These are phyloP conservation scores for Petasospora rhodanensis DNA, from an alignment of 1,139 yeast genomes.

Conservation along the genomic window DNA sequence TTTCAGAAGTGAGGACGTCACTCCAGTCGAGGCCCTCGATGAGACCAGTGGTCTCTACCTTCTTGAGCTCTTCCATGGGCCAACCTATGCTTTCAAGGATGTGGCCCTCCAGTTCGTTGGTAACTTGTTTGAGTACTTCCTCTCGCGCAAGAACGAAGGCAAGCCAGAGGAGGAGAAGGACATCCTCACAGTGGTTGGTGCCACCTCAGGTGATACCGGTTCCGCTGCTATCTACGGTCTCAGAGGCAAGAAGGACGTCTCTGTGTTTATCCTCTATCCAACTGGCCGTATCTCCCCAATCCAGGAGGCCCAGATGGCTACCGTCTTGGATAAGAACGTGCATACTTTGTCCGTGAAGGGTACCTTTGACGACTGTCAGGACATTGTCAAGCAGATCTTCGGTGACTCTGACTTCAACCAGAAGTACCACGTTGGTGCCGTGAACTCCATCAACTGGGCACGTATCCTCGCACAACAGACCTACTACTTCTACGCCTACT, in stretches of 20 bases:
- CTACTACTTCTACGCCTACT: constrained; percentile 88
- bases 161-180: constrained; percentile 63
- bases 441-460: constrained; percentile 98
- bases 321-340: constrained; percentile 90
- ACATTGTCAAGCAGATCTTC: constrained; percentile 86
- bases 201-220: constrained; percentile 98
- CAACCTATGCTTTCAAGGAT: constrained; percentile 97
- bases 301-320: constrained; percentile 98
- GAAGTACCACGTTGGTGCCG: constrained; percentile 94
- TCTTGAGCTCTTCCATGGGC: constrained; percentile 95
- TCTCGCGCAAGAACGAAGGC: constrained; percentile 68
- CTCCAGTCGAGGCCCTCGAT: constrained; percentile 65
- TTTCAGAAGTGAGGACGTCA: constrained; percentile 78
- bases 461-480: constrained; percentile 97
- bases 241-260: constrained; percentile 93
- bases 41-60: constrained; percentile 56
- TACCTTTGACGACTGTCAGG: constrained; percentile 97
- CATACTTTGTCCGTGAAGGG: constrained; percentile 95
- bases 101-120: constrained; percentile 98
- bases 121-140: constrained; percentile 87
- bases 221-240: constrained; percentile 98
- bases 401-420: constrained; percentile 84
- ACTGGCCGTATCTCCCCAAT: constrained; percentile 96
- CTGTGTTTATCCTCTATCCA: constrained; percentile 93
- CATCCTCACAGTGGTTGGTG: constrained; percentile 93